Percentiles rank a stretch among this genome's conserved stretches.
phyloP scores from a whole-genome alignment of 2,329 filamentous ascomycete genomes.

The Botrytis cinerea region DNA sequence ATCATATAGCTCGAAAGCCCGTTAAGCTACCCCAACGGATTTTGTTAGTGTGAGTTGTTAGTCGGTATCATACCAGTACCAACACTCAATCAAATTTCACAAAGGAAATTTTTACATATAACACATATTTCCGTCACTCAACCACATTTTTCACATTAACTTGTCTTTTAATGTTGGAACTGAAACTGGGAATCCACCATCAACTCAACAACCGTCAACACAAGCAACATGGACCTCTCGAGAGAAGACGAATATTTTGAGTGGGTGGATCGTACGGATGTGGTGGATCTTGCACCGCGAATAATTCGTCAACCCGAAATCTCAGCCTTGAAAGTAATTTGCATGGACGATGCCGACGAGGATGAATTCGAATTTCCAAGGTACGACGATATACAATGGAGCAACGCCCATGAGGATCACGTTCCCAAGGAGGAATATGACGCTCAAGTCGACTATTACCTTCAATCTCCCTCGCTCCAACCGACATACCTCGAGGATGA shows the following conservation, averaged over 20 bases:
- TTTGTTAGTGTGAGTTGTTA: background rate
- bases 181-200: background rate
- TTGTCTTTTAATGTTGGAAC: background rate
- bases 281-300: conserved; percentile 15
- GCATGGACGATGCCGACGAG: conserved; percentile 78
- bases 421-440: conserved; percentile 37
- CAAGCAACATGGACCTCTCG: conserved; percentile 19
- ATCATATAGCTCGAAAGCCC: background rate
- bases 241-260: conserved; percentile 24
- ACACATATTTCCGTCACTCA: background rate
- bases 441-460: conserved; percentile 47
- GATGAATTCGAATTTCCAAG: conserved; percentile 51
- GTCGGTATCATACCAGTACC: background rate
- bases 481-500: conserved; percentile 39
- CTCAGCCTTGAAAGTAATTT: background rate
- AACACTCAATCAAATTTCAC: background rate
- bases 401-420: conserved; percentile 1
- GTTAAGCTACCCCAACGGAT: conserved; percentile 17
- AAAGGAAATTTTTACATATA: background rate
- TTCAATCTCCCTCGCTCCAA: conserved; percentile 61
- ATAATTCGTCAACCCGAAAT: conserved; percentile 22
- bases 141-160: background rate
- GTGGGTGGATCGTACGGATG: conserved; percentile 19
- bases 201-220: background rate
- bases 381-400: conserved; percentile 42